Percentiles rank a stretch among this genome's conserved stretches.
phyloP scores from a whole-genome alignment of 495 filamentous ascomycete species.

The Jackrogersella minutella region DNA sequence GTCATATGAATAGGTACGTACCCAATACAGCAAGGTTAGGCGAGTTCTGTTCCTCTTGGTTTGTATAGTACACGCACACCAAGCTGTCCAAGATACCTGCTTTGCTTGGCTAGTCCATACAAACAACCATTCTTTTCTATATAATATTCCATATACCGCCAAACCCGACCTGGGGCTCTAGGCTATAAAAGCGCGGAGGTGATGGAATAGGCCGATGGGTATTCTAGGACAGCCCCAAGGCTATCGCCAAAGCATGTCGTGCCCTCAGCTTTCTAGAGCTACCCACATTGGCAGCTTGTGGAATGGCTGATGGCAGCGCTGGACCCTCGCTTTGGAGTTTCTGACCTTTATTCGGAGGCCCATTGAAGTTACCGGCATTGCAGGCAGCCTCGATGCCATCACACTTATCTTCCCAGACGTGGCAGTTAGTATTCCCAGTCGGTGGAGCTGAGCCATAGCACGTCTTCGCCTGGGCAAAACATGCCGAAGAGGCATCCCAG shows the following conservation, averaged over 20 bases:
- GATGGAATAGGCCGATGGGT: background rate
- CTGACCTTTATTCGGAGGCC: conserved; percentile 66
- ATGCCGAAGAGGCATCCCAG: conserved; percentile 60
- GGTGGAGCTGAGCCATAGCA: conserved; percentile 67
- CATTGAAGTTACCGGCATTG: conserved; percentile 55
- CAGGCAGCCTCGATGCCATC: conserved; percentile 59
- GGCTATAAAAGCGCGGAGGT: background rate
- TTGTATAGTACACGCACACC: background rate
- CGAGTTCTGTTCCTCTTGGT: background rate
- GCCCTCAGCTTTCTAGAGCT: conserved; percentile 3
- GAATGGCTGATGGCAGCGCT: conserved; percentile 28
- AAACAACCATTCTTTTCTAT: no score
- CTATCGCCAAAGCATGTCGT: conserved; percentile 7
- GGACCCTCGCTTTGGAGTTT: conserved; percentile 43
- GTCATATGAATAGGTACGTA: background rate
- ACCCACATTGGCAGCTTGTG: conserved; percentile 16
- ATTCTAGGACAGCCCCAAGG: conserved; percentile 2
- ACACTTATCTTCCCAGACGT: conserved; percentile 68
- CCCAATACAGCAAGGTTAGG: background rate
- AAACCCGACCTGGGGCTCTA: background rate
- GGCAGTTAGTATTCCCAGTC: conserved; percentile 65
- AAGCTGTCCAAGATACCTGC: background rate
- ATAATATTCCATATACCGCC: no score
- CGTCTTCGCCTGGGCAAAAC: conserved; percentile 62
- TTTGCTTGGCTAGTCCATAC: background rate